Percentiles rank a stretch among this genome's conserved stretches.
These are phyloP conservation scores for Hypoxylon sp. DNA, from an alignment of 2,329 filamentous ascomycete genomes.

Conservation along the genomic window DNA sequence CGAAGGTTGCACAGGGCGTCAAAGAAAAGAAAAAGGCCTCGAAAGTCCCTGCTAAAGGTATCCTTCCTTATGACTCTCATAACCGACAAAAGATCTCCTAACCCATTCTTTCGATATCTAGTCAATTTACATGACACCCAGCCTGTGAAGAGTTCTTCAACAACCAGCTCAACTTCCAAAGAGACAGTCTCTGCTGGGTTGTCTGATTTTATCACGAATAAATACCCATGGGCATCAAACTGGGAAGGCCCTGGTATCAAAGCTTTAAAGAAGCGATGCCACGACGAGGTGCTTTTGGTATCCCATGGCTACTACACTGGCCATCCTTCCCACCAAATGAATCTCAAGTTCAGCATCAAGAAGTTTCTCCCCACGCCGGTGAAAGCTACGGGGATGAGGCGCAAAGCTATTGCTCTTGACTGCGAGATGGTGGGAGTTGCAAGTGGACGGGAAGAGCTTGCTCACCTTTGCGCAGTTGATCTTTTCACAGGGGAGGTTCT, in stretches of 20 bases:
- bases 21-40: conserved; percentile 9
- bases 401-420: conserved; percentile 60
- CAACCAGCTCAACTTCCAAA: not conserved
- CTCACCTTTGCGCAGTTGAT: conserved; percentile 56
- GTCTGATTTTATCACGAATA: not conserved
- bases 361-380: conserved; percentile 16
- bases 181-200: not conserved
- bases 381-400: conserved; percentile 29
- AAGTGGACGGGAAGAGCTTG: conserved; percentile 41
- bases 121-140: not conserved
- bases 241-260: not conserved
- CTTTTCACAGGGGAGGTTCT: conserved; percentile 63
- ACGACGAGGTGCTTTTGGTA: conserved; percentile 13
- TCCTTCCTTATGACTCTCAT: not conserved
- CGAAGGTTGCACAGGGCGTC: not conserved
- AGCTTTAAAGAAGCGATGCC: conserved; percentile 18
- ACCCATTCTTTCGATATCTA: not conserved
- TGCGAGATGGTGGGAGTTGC: conserved; percentile 64
- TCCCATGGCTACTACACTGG: conserved; percentile 28
- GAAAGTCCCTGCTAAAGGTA: conserved; percentile 21
- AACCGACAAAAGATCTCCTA: not conserved
- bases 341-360: conserved; percentile 14
- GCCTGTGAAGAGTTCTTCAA: not conserved
- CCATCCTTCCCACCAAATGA: not conserved
- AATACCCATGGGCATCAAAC: conserved; percentile 41